Base-by-base conservation (phyloP, 306 rosid species). In the Lithocarpus polystachyus region DNA sequence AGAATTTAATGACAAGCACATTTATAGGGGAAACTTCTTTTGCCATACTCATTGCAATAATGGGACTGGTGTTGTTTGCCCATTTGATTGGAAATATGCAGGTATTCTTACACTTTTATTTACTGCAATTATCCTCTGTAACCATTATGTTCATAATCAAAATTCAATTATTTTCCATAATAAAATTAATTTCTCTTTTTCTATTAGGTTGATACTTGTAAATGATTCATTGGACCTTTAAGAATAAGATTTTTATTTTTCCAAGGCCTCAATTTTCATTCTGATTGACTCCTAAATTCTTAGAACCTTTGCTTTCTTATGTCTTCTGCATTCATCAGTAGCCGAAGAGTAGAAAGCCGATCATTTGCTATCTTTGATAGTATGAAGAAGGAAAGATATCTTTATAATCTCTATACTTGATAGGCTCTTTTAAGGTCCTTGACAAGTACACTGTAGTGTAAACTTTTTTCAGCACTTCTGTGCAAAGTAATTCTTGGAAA, bases 31-130 rank as follows among this genome's bases (percentile, higher is more conserved):
- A 94, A 82, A 92, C 99, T 81, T 70, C 88, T 37, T 94, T 94
- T 83, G 95, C 97, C 54, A 89, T 92, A 79, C 87, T 92, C 77
- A 85, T 94, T 76, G 89, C 95, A 71, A 91, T 89, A 70, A 56
- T 94, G 74, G 97, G 97, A 76, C 80, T 94, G 77, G 95, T 94
- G 81, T 82, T 94, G 88, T 91, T 94, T 86, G 92, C 99, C 2
- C 95, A 94, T 77, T 91, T 94, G 68, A 94, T 94, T 55, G 99
- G 99, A 75, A 94, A 94, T 81, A 92, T 94, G 99, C 99, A 94
- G 99, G 98, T 89, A 87, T 8, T 43, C 24, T 62, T 22, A 5
- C 52, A 68, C 72, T 13, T 3, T 68, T 35, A 33, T 33, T 67
- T 35, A 9, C 52, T 18, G 72, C 72, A 68, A 33, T 33, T 35